These are phyloP conservation scores for Jamesozyma spencerorum DNA, from an alignment of 805 yeast species.

Conservation along the genomic window DNA sequence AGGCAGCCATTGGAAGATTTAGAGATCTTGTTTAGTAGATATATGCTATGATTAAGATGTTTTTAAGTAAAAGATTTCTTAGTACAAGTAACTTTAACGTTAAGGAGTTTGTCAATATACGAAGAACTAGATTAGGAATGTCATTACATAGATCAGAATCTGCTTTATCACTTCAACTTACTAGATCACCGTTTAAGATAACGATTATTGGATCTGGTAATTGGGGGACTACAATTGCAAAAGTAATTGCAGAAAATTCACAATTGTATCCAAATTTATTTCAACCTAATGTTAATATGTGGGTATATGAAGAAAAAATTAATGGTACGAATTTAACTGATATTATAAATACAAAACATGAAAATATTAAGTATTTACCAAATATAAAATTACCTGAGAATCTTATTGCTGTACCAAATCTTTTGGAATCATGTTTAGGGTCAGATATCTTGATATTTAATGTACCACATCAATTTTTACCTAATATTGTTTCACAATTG, in stretches of 20 bases:
- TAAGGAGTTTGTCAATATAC: no score
- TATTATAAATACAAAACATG: conserved; percentile 82
- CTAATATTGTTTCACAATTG: conserved; percentile 64
- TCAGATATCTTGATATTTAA: conserved; percentile 88
- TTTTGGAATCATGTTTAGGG: conserved; percentile 62
- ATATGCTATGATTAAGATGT: no score
- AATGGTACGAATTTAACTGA: conserved; percentile 78
- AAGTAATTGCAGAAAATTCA: conserved; percentile 85
- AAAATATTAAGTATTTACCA: conserved; percentile 92
- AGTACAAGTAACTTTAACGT: no score
- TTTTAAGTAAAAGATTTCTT: no score
- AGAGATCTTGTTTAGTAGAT: no score
- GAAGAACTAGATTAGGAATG: no score
- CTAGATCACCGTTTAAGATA: conserved; percentile 47
- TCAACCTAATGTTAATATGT: conserved; percentile 73
- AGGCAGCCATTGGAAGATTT: no score
- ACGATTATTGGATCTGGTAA: conserved; percentile 93
- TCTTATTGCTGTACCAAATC: conserved; percentile 77
- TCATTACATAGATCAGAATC: no score
- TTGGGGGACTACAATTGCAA: conserved; percentile 97
- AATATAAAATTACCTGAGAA: conserved; percentile 78
- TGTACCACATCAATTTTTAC: conserved; percentile 94
- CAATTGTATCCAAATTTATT: conserved; percentile 64
- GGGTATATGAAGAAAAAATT: conserved; percentile 87
- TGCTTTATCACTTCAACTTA: no score